phyloP scores from a whole-genome alignment of 768 basidiomycete species.

The Suillus spraguei region DNA sequence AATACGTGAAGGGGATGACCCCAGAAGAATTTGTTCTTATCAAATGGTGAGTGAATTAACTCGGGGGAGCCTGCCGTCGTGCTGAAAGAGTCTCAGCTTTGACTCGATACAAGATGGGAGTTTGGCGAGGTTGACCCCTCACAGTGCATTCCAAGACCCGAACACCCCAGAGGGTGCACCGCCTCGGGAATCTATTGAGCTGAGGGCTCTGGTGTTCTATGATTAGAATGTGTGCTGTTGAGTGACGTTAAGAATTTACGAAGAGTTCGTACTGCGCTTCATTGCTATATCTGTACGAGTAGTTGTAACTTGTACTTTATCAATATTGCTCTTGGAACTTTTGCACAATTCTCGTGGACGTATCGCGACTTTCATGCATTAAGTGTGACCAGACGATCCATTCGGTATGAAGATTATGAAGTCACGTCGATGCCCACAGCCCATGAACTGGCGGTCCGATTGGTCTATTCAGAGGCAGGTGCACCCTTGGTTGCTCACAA shows the following conservation, averaged over 20 bases:
- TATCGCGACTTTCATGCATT: background rate
- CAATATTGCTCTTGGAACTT: background rate
- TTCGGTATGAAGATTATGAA: background rate
- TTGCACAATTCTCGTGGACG: background rate
- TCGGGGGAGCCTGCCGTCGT: background rate
- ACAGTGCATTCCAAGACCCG: slow-evolving; percentile 38
- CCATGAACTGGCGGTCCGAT: no score
- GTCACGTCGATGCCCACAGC: background rate
- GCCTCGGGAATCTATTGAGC: slow-evolving; percentile 38
- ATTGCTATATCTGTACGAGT: no score
- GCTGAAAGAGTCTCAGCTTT: slow-evolving; percentile 24
- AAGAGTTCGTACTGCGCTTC: no score
- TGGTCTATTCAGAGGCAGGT: background rate
- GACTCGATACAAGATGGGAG: slow-evolving; percentile 40
- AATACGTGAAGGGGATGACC: no score
- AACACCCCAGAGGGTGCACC: slow-evolving; percentile 34
- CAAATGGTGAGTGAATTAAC: slow-evolving; percentile 41
- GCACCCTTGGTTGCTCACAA: background rate
- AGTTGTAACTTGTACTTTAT: background rate
- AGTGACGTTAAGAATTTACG: background rate
- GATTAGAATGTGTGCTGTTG: background rate
- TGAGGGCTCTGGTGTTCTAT: slow-evolving; percentile 23
- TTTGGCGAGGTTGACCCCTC: slow-evolving; percentile 34
- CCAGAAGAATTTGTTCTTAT: no score
- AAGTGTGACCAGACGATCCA: no score